phyloP scores from a whole-genome alignment of 2,329 filamentous ascomycete species.

The Pseudophaeomoniella oleicola region DNA sequence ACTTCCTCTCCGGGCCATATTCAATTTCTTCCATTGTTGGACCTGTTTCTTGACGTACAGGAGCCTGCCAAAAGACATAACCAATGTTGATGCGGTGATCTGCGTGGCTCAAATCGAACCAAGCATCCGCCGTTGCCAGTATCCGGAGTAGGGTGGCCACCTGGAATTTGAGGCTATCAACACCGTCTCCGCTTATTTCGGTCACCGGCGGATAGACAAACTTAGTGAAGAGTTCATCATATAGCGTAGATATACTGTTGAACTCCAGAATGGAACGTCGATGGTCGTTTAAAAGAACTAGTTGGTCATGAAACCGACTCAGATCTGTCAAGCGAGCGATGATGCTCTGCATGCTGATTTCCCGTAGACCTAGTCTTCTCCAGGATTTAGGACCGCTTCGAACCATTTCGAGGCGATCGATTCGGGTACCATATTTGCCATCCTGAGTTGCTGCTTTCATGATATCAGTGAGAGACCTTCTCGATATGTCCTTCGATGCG shows the following conservation, averaged over 20 bases:
- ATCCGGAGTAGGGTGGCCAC: slow-evolving; percentile 29
- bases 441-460: slow-evolving; percentile 22
- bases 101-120: slow-evolving; percentile 31
- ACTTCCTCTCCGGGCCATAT: slow-evolving; percentile 25
- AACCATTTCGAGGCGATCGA: slow-evolving; percentile 22
- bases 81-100: slow-evolving; percentile 32
- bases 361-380: slow-evolving; percentile 26
- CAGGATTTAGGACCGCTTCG: slow-evolving; percentile 22
- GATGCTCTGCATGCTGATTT: slow-evolving; percentile 18
- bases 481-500: slow-evolving; percentile 2
- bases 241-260: slow-evolving; percentile 17
- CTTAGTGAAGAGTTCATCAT: slow-evolving; percentile 20
- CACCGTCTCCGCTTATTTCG: slow-evolving; percentile 12
- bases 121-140: slow-evolving; percentile 26
- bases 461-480: slow-evolving; percentile 8
- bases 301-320: slow-evolving; percentile 18
- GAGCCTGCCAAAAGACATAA: slow-evolving; percentile 28
- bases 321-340: slow-evolving; percentile 20
- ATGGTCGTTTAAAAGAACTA: slow-evolving; percentile 16
- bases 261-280: slow-evolving; percentile 21
- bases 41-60: slow-evolving; percentile 19
- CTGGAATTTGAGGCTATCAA: slow-evolving; percentile 26
- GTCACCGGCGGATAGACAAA: slow-evolving; percentile 22
- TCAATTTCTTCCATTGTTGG: slow-evolving; percentile 14
- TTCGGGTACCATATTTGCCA: slow-evolving; percentile 19